Conservation (phyloP, 495 filamentous ascomycete genomes). For the Penicillium psychrofluorescens region DNA sequence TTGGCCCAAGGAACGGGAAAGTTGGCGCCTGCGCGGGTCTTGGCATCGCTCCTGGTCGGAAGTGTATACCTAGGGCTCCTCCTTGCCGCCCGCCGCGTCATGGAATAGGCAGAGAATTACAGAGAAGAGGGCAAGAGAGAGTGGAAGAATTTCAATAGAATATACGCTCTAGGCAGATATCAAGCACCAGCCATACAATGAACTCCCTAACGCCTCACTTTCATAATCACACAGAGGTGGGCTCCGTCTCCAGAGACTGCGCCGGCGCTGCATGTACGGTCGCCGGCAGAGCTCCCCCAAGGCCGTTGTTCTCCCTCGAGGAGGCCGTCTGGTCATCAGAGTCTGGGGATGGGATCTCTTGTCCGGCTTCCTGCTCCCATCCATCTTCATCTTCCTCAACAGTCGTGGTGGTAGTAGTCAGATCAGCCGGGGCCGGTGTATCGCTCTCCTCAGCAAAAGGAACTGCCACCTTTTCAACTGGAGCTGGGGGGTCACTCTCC, state of each 20-base stretch:
- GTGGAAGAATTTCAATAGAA: no score
- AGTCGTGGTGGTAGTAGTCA: neutral
- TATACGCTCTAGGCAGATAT: no score
- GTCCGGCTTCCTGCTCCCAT: constrained; percentile 1
- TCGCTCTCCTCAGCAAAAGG: constrained; percentile 2
- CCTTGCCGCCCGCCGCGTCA: no score
- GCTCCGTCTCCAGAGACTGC: no score
- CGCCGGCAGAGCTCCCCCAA: neutral
- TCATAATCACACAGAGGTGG: no score
- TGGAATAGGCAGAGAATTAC: no score
- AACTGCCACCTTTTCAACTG: neutral
- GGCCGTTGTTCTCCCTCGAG: neutral
- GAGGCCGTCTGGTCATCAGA: constrained; percentile 6
- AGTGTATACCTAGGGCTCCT: neutral
- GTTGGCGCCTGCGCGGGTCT: constrained; percentile 25
- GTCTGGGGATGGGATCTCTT: constrained; percentile 1
- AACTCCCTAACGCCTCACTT: no score
- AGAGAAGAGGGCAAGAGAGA: no score
- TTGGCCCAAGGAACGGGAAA: constrained; percentile 19
- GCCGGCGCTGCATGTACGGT: neutral
- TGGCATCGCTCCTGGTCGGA: neutral
- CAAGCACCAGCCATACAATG: no score
- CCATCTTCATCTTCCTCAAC: neutral
- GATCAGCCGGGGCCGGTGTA: constrained; percentile 2
- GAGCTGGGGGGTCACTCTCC: neutral